Conservation (phyloP, 306 rosid species). For the Herpetospermum pedunculosum region DNA sequence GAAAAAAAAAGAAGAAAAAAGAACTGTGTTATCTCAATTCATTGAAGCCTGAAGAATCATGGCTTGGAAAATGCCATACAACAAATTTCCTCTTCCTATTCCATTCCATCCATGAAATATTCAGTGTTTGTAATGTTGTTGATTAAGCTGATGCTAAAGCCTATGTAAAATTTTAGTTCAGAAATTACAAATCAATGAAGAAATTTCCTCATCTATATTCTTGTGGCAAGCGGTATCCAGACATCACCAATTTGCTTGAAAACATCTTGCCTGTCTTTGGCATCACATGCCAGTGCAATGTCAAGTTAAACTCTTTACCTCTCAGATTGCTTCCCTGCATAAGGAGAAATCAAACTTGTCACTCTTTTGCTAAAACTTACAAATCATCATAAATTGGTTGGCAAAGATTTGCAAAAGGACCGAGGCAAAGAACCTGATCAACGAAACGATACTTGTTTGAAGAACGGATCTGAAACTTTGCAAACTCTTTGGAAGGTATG, state of each 20-base stretch:
- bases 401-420: too few species aligned
- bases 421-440: slow-evolving; percentile 39
- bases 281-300: slow-evolving; percentile 98
- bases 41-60: slow-evolving; percentile 1
- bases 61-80: not conserved
- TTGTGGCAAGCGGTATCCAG: slow-evolving; percentile 64
- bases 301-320: slow-evolving; percentile 75
- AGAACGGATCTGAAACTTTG: slow-evolving; percentile 70
- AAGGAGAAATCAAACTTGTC: not conserved
- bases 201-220: slow-evolving; percentile 51
- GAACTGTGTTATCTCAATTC: not conserved
- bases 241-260: slow-evolving; percentile 58
- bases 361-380: not conserved
- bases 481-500: slow-evolving; percentile 69
- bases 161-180: not conserved
- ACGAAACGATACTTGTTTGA: slow-evolving; percentile 72
- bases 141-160: not conserved
- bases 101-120: not conserved
- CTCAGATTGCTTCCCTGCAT: slow-evolving; percentile 77
- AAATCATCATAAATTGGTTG: not conserved
- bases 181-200: not conserved
- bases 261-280: slow-evolving; percentile 95
- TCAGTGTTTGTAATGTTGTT: not conserved
- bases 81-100: not conserved
- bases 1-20: not conserved